A percentile compares a stretch with the other conserved stretches of the same genome.
Conservation (phyloP, 208 protist genomes). For the Trypanosomatidae sp. region DNA sequence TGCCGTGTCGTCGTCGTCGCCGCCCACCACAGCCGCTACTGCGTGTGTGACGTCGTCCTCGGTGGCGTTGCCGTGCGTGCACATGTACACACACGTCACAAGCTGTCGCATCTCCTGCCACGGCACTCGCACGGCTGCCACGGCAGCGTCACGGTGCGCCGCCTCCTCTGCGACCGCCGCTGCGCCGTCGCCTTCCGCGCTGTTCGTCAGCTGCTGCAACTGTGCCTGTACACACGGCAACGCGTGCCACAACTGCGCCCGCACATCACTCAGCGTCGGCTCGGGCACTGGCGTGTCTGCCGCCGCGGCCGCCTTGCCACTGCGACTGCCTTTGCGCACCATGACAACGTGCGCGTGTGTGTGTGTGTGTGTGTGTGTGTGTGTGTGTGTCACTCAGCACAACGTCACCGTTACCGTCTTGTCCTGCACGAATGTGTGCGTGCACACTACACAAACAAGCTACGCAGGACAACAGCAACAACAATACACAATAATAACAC, state of each 20-base stretch:
- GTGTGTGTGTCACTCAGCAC: too few relatives aligned
- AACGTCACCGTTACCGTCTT: neutral
- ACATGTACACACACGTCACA: slow-evolving; percentile 43
- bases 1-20: neutral
- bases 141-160: neutral
- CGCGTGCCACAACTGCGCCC: slow-evolving; percentile 46
- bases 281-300: slow-evolving; percentile 3
- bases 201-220: neutral
- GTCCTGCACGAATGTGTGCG: neutral
- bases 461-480: neutral
- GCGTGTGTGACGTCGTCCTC: slow-evolving; percentile 17
- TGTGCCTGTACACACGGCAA: slow-evolving; percentile 28
- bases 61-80: slow-evolving; percentile 48
- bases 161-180: neutral
- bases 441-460: neutral
- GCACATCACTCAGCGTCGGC: slow-evolving; percentile 24
- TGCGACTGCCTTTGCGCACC: too few relatives aligned
- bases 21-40: slow-evolving; percentile 16
- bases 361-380: too few relatives aligned
- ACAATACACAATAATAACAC: slow-evolving; percentile 1
- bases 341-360: too few relatives aligned
- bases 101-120: slow-evolving; percentile 32
- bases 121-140: slow-evolving; percentile 13
- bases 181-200: neutral
- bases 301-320: neutral